Evolutionary conservation across 140 eudicot species (phyloP).

Genomic region (Ambrosia hybrid): DNA sequence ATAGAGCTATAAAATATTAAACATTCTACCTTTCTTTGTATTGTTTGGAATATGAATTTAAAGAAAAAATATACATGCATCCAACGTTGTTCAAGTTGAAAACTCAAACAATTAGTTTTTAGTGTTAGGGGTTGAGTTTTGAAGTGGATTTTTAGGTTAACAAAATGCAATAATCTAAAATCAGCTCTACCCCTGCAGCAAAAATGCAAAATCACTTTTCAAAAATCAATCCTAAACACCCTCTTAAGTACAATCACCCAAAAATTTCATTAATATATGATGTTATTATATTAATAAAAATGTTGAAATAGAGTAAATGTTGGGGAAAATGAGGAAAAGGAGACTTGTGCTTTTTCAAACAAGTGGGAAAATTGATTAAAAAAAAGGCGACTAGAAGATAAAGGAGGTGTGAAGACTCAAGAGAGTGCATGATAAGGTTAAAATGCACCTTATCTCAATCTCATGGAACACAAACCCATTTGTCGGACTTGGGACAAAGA

Average conservation of each 20-base stretch:
- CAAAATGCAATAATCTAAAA: no score
- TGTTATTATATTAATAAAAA: background rate
- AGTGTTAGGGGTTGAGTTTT: no score
- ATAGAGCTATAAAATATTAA: no score
- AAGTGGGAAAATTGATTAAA: conserved; percentile 26
- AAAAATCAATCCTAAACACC: no score
- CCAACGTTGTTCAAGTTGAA: background rate
- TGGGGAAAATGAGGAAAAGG: conserved; percentile 25
- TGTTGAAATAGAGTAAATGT: conserved; percentile 14
- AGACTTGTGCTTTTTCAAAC: conserved; percentile 24
- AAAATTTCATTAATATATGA: background rate
- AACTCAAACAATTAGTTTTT: no score
- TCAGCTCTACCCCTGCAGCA: no score
- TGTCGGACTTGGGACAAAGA: conserved; percentile 24
- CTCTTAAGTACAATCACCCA: no score
- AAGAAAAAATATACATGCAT: background rate
- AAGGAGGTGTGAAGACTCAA: background rate
- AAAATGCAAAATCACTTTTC: no score
- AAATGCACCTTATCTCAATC: conserved; percentile 25
- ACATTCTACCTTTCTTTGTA: no score
- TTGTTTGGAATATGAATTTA: background rate
- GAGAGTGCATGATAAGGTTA: conserved; percentile 29
- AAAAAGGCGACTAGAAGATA: conserved; percentile 3
- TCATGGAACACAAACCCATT: conserved; percentile 22
- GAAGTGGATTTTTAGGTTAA: no score